A percentile compares a stretch with the other conserved stretches of the same genome.
phyloP scores from a whole-genome alignment of 805 yeast species.

The Candida patagonica region DNA sequence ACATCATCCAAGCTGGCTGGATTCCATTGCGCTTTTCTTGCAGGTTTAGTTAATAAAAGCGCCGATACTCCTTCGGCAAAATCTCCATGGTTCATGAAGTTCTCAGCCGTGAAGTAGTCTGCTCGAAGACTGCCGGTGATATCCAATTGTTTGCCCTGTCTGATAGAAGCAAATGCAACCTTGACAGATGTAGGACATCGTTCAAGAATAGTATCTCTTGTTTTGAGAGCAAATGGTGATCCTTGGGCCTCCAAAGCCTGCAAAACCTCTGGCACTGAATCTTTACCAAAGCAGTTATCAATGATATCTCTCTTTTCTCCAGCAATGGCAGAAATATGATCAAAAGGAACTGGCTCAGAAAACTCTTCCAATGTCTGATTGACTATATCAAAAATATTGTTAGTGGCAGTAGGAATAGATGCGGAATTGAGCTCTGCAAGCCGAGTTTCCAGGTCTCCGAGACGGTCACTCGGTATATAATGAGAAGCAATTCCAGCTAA shows the following conservation, averaged over 20 bases:
- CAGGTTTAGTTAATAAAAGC: slow-evolving; percentile 45
- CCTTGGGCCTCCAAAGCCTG: slow-evolving; percentile 45
- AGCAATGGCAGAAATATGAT: slow-evolving; percentile 50
- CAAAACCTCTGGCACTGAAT: slow-evolving; percentile 45
- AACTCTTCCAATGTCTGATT: slow-evolving; percentile 73
- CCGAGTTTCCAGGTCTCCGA: slow-evolving; percentile 54
- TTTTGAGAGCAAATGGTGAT: slow-evolving; percentile 54
- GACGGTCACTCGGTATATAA: slow-evolving; percentile 59
- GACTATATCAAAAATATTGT: slow-evolving; percentile 46
- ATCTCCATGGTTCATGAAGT: slow-evolving; percentile 45
- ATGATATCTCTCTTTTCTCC: slow-evolving; percentile 51
- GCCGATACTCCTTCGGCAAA: slow-evolving; percentile 46
- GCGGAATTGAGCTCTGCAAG: slow-evolving; percentile 48
- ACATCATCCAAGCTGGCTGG: slow-evolving; percentile 36
- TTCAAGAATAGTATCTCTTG: slow-evolving; percentile 44
- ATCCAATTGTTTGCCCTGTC: slow-evolving; percentile 47
- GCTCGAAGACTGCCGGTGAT: slow-evolving; percentile 58
- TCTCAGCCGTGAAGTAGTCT: slow-evolving; percentile 70
- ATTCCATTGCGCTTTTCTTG: slow-evolving; percentile 41
- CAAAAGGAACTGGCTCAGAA: slow-evolving; percentile 54
- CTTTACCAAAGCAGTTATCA: slow-evolving; percentile 54
- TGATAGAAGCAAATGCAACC: slow-evolving; percentile 59
- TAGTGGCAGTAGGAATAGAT: slow-evolving; percentile 16
- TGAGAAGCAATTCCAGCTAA: slow-evolving; percentile 85
- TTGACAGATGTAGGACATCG: slow-evolving; percentile 77